Base-by-base conservation (phyloP, 495 filamentous ascomycete genomes). In the Aspergillus ellipticus region DNA sequence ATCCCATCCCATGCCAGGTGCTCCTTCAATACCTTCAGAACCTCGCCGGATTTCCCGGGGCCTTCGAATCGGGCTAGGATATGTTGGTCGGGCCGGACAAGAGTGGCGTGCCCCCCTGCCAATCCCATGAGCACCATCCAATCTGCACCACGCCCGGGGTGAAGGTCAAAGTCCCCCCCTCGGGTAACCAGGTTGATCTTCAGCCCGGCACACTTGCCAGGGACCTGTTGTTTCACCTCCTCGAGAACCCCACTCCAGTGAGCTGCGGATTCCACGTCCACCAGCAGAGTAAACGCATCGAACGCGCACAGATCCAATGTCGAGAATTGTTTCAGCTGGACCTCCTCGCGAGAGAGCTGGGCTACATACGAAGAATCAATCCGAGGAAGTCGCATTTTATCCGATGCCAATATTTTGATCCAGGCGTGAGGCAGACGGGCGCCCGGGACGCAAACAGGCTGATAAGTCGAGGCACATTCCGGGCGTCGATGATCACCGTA, bases 11-110 rank as follows among this genome's bases (percentile, higher is more conserved):
- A 63, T 2, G 52, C 45, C 37, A 66, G 39, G 51, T 62, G 53
- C 21, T n/a, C 37, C 20, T 37, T 39, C 41, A 65, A 35, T 1
- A 43, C 31, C 15, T 55, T 42, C 42, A 57, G 16, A 4, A 66
- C 20, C 16, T 48, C 50, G 11, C 41, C 43, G 11, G 49, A 1
- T 16, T 43, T 47, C 3, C 35, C 31, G 2, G 53, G 11, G 20
- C 4, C 37, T 15, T 55, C 22, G 45, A 65, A 50, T 9, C 48
- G 60, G 17, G 52, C 13, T 55, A 71, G 49, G 31, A 74, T 71
- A 58, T 74, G 72, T 49, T 74, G 72, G 51, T 74, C 70, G 6
- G 68, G 69, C 15, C 66, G 57, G 13, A 74, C 55, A n/a, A 74
- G 22, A 1, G 64, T 51, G 6, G 59, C 69, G n/a, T 54, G 63